Conservation (phyloP, 2,329 filamentous ascomycete genomes). For the Aspergillus latus region DNA sequence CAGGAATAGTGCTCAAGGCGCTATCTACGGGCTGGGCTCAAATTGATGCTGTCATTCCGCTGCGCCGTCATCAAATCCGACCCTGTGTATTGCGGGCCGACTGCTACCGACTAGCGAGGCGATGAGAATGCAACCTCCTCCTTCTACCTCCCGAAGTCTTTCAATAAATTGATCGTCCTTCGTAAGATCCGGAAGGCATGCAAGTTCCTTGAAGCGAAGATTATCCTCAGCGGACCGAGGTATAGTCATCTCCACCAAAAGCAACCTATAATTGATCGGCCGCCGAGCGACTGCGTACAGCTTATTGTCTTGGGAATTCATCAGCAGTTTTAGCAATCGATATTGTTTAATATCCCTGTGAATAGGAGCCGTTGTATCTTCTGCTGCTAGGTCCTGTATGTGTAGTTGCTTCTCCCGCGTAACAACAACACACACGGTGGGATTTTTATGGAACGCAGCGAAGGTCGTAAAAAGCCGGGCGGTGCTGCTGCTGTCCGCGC, state of each 20-base stretch:
- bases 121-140: not conserved
- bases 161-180: slow-evolving; percentile 1
- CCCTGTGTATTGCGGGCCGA: not conserved
- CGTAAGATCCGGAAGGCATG: not conserved
- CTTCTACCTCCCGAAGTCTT: not conserved
- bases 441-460: not conserved
- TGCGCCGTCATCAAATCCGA: not conserved
- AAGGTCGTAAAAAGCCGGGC: slow-evolving; percentile 2
- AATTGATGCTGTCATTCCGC: not conserved
- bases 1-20: not conserved
- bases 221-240: not conserved
- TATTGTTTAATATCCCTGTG: slow-evolving; percentile 2
- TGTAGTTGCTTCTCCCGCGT: not conserved
- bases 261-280: not conserved
- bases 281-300: not conserved
- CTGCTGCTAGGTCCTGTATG: not conserved
- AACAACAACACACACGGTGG: not conserved
- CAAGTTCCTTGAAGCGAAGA: not conserved
- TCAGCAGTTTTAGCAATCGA: not conserved
- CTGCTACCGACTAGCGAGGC: not conserved
- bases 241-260: slow-evolving; percentile 1
- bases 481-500: not conserved
- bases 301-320: not conserved
- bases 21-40: too few species aligned
- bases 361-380: not conserved